A percentile compares a stretch with the other conserved stretches of the same genome.
Evolutionary conservation across 495 filamentous ascomycete species (phyloP).

Genomic region (Aspergillus ellipticus): DNA sequence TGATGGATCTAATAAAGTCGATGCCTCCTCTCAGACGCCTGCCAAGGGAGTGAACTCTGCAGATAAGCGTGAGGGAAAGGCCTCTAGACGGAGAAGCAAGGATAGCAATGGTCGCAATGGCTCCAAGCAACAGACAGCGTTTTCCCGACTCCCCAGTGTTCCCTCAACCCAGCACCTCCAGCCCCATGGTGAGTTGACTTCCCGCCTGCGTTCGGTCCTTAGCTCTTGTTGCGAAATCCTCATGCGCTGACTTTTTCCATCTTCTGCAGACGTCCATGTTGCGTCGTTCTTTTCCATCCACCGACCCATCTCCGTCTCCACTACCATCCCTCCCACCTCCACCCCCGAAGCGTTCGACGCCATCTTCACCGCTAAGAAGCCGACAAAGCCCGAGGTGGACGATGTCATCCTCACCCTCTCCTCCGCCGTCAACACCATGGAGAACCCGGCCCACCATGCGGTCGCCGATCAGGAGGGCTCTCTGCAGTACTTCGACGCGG

Average conservation of each 20-base stretch:
- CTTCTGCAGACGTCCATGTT: conserved; percentile 67
- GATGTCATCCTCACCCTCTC: conserved; percentile 80
- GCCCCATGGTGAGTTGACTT: conserved; percentile 57
- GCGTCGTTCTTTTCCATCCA: conserved; percentile 96
- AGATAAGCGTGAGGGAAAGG: conserved; percentile 34
- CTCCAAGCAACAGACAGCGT: conserved; percentile 39
- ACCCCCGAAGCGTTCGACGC: conserved; percentile 70
- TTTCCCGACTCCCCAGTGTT: conserved; percentile 70
- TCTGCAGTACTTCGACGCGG: conserved; percentile 45
- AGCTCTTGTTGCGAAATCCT: background rate
- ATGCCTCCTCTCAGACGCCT: conserved; percentile 38
- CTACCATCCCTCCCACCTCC: conserved; percentile 67
- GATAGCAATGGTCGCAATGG: conserved; percentile 33
- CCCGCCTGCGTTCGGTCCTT: background rate
- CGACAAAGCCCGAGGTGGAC: conserved; percentile 48
- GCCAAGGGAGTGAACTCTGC: conserved; percentile 38
- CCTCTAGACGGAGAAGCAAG: conserved; percentile 36
- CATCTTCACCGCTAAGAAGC: conserved; percentile 61
- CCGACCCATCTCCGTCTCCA: conserved; percentile 85
- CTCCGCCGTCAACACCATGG: conserved; percentile 66
- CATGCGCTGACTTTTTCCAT: conserved; percentile 5
- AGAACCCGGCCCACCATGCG: conserved; percentile 49
- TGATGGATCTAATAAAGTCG: conserved; percentile 41
- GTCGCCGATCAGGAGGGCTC: conserved; percentile 46
- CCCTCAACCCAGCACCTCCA: conserved; percentile 78